Evolutionary conservation across 306 rosid species (phyloP), one percentile per base, ranked within the genome.

Genomic region (Vachellia pachyceras): DNA sequence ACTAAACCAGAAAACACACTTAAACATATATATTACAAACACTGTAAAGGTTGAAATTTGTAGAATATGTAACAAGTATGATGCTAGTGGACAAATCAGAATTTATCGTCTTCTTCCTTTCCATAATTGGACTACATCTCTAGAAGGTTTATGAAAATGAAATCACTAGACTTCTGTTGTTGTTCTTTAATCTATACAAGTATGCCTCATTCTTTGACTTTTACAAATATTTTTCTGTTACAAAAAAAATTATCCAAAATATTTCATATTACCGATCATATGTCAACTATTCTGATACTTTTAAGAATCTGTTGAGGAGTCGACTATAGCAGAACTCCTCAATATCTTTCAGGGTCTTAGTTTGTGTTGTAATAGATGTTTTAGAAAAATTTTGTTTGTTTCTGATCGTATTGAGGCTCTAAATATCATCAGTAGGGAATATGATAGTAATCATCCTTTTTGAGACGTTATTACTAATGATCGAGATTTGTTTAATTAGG

Each of bases 251-350:
- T 6, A 18, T 25, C 2, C 1, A 6, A 36, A 65, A 50, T 20
- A 25, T 60, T 77, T 57, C 77, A 61, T 60, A 29, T 76, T 22
- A 42, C 40, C 61, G 29, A 29, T 81, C 1, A 29, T 29, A 65
- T 10, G 36, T 39, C 40, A 68, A n/a, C 69, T 63, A 58, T 75
- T 72, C 29, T 64, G 9, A 50, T 37, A 64, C 79, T n/a, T 75
- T 68, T 3, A 77, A 77, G 74, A 64, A 71, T 77, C 50, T 36
- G n/a, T 46, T n/a, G n/a, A n/a, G 50, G 17, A 49, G 50, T 49
- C n/a, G n/a, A n/a, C n/a, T n/a, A n/a, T n/a, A n/a, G n/a, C n/a
- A n/a, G n/a, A n/a, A n/a, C n/a, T n/a, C n/a, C n/a, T n/a, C n/a
- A n/a, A n/a, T n/a, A n/a, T n/a, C n/a, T n/a, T n/a, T n/a, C n/a